Base-by-base conservation (phyloP, 495 filamentous ascomycete species). In the Echria macrotheca region DNA sequence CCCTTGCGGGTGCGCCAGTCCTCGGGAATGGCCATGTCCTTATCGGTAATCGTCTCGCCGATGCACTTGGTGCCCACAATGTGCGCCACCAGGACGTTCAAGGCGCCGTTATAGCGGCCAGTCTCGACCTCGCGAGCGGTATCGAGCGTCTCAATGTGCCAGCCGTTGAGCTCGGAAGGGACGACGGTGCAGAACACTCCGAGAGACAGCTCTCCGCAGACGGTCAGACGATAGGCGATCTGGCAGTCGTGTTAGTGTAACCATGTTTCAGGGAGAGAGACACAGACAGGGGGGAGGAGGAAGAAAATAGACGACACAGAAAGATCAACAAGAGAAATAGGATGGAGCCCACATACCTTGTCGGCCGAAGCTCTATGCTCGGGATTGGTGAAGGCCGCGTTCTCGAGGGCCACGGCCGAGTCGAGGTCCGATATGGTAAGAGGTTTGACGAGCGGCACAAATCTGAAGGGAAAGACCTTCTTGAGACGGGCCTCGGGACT, bases 151-250 rank as follows among this genome's bases (percentile, higher is more conserved):
- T 59, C 74, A 36, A 65, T 70, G 40, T 61, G 73, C 52, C 69
- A 67, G 58, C 69, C 69, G 56, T 60, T 55, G 53, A 69, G 64
- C 31, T 71, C 67, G 22, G 72, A 56, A 28, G 60, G 69, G 45
- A 75, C 59, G 23, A 81, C 72, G 35, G 73, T 84, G 51, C 78
- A 85, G 68, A 84, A 95, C 49, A 97, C 69, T 24, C 91, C 91
- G 32, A 93, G 66, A 59, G 77, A 83, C 31, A 96, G 77, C 55
- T 91, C 85, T n/a, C 84, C 80, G 59, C 86, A 91, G 55, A 71
- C 73, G 12, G 74, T 78, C 12, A 97, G 81, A 44, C 90, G 87
- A 61, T 96, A 95, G 21, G 76, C 68, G 56, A 95, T 84, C 91
- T 96, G 28, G 18, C n/a, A n/a, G n/a, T n/a, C n/a, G 38, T 29